Conservation (phyloP, 495 filamentous ascomycete genomes). For the Chlorociboria aeruginascens region DNA sequence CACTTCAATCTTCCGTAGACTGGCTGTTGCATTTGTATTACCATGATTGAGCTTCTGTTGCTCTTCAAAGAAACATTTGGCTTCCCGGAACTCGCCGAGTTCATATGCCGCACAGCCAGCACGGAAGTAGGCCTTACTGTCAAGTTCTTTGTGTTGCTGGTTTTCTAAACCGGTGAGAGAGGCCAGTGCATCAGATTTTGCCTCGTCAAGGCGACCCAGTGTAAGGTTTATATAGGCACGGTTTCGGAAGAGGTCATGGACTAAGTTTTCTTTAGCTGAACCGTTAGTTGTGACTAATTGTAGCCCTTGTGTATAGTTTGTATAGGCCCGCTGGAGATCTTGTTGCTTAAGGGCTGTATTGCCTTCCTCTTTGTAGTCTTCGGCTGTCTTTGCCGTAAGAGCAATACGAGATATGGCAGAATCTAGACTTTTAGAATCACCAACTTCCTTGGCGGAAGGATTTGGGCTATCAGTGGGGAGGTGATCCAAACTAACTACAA, state of each 20-base stretch:
- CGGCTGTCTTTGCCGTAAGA: slow-evolving; percentile 15
- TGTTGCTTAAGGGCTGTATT: slow-evolving; percentile 23
- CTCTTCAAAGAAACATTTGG: slow-evolving; percentile 23
- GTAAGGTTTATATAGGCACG: slow-evolving; percentile 33
- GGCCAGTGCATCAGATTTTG: slow-evolving; percentile 22
- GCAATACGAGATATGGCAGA: not conserved
- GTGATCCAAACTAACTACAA: slow-evolving; percentile 21
- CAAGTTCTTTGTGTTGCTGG: slow-evolving; percentile 18
- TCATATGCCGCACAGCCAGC: slow-evolving; percentile 34
- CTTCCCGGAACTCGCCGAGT: slow-evolving; percentile 25
- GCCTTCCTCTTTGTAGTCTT: slow-evolving; percentile 23
- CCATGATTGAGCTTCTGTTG: slow-evolving; percentile 22
- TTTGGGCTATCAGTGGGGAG: not conserved
- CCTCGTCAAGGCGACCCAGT: slow-evolving; percentile 23
- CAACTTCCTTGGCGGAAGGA: not conserved
- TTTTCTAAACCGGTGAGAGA: slow-evolving; percentile 19
- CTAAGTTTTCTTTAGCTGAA: slow-evolving; percentile 11
- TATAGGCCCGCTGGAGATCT: slow-evolving; percentile 19
- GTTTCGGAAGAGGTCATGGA: slow-evolving; percentile 26
- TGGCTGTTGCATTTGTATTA: slow-evolving; percentile 18
- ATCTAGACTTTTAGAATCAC: slow-evolving; percentile 10
- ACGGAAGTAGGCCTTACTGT: slow-evolving; percentile 38
- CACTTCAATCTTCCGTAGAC: slow-evolving; percentile 20
- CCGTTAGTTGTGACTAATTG: slow-evolving; percentile 18
- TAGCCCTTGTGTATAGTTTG: slow-evolving; percentile 23